Percentiles rank a stretch among this genome's conserved stretches.
Conservation (phyloP, 352 stramenopile genomes). For the Globisporangium spiculum region DNA sequence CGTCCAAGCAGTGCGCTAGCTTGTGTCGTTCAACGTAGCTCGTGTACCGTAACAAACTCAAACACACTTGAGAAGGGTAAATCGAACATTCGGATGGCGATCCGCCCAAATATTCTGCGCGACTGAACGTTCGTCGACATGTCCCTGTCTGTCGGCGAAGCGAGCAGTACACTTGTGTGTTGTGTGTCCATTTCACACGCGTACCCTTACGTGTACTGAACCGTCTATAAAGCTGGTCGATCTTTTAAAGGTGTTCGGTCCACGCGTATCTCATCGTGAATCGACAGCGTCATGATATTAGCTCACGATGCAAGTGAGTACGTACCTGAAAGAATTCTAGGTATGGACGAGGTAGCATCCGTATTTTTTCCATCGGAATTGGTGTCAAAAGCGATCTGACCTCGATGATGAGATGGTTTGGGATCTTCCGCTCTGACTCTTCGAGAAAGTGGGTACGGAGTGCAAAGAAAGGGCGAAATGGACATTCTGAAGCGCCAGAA, state of each 20-base stretch:
- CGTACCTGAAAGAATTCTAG: not conserved
- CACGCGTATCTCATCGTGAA: not conserved
- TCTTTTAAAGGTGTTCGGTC: slow-evolving; percentile 1
- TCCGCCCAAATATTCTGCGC: not conserved
- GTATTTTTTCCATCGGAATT: not conserved
- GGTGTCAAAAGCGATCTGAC: not conserved
- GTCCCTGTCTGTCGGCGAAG: not conserved
- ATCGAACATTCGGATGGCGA: slow-evolving; percentile 1
- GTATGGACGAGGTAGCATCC: not conserved
- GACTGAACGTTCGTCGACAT: not conserved
- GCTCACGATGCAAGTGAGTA: not conserved
- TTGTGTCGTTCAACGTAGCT: not conserved
- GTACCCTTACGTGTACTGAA: not conserved
- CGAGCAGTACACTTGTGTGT: not conserved
- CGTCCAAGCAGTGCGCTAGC: not conserved
- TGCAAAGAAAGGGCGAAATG: slow-evolving; percentile 10
- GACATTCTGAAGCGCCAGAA: slow-evolving; percentile 11
- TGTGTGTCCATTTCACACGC: slow-evolving; percentile 4
- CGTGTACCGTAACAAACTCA: no score
- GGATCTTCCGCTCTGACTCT: not conserved
- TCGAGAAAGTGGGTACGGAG: slow-evolving; percentile 5
- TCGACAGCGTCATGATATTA: slow-evolving; percentile 10
- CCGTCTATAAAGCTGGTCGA: not conserved
- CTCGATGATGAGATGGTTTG: not conserved
- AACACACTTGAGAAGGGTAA: not conserved